Evolutionary conservation across 2,329 filamentous ascomycete genomes (phyloP).

Genomic region (Trichoderma asperellum): DNA sequence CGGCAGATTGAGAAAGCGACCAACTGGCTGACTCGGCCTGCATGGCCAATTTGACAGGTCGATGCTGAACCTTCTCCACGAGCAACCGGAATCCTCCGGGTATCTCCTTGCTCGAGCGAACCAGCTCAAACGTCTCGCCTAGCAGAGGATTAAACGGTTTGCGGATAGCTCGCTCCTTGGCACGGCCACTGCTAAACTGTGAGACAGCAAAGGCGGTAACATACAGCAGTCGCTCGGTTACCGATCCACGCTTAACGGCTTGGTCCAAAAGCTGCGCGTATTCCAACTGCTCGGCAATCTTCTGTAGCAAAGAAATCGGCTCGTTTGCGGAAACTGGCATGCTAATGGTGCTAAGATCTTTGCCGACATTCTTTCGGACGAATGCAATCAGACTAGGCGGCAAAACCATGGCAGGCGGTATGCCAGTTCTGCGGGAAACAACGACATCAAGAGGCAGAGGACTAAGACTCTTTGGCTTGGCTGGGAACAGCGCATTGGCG

Average conservation of each 20-base stretch:
- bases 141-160: conserved; percentile 98
- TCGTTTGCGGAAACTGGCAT: conserved; percentile 99
- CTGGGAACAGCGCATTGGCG: conserved; percentile 68
- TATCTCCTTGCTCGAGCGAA: conserved; percentile 76
- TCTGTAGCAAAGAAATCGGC: conserved; percentile 83
- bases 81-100: conserved; percentile 81
- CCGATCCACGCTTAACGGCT: conserved; percentile 65
- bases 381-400: conserved; percentile 94
- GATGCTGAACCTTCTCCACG: conserved; percentile 94
- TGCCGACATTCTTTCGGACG: conserved; percentile 95
- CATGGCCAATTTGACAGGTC: conserved; percentile 89
- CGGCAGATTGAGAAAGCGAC: conserved; percentile 85
- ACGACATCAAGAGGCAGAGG: conserved; percentile 73
- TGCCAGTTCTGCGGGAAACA: conserved; percentile 68
- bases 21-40: conserved; percentile 86
- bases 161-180: conserved; percentile 88
- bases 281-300: conserved; percentile 86
- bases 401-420: conserved; percentile 73
- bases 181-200: conserved; percentile 76
- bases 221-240: conserved; percentile 75
- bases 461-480: conserved; percentile 72
- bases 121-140: conserved; percentile 91
- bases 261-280: conserved; percentile 84
- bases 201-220: conserved; percentile 91
- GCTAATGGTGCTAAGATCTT: conserved; percentile 92